Evolutionary conservation across 148 eudicot genomes (phyloP).

Genomic region (Diospyros lotus): DNA sequence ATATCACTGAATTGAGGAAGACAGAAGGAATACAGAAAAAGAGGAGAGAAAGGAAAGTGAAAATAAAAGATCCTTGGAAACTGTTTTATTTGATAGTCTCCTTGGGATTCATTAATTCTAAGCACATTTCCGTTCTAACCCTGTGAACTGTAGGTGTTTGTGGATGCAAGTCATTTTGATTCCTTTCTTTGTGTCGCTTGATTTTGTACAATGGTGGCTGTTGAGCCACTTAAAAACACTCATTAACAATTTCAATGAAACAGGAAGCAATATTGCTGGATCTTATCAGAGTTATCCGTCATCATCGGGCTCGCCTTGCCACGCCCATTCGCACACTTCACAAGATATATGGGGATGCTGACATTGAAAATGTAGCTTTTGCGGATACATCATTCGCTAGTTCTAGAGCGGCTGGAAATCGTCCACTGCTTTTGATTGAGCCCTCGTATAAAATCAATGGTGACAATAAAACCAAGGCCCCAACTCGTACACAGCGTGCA

Average conservation of each 20-base stretch:
- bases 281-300: conserved; percentile 71
- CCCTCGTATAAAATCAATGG: conserved; percentile 55
- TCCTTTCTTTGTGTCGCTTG: too few species aligned
- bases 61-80: too few species aligned
- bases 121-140: too few species aligned
- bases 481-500: conserved; percentile 32
- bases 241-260: neutral
- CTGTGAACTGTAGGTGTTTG: too few species aligned
- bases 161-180: too few species aligned
- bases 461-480: conserved; percentile 53
- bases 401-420: conserved; percentile 39
- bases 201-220: too few species aligned
- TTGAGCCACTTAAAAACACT: too few species aligned
- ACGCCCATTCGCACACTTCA: conserved; percentile 54
- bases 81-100: too few species aligned
- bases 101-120: too few species aligned
- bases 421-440: conserved; percentile 56
- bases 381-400: conserved; percentile 43
- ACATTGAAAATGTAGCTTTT: conserved; percentile 47
- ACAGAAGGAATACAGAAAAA: too few species aligned
- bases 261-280: conserved; percentile 81
- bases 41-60: too few species aligned
- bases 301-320: conserved; percentile 77
- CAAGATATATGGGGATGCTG: conserved; percentile 32
- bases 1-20: too few species aligned